Base-by-base conservation (phyloP, 768 basidiomycete genomes). In the Serpula lacrymans region DNA sequence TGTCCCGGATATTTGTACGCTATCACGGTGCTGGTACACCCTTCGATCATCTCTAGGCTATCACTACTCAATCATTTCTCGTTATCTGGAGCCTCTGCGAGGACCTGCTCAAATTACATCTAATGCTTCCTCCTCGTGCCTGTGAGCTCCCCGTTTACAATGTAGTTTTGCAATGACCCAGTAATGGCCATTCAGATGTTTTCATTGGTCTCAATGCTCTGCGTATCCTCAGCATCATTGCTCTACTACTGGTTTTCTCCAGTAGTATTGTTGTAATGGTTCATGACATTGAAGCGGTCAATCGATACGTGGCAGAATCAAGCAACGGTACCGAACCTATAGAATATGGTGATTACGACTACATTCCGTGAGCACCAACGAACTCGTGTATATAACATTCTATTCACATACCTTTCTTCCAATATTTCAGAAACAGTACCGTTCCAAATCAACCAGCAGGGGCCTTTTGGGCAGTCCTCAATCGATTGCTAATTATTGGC, bases 361-460 rank as follows among this genome's bases (percentile, higher is more conserved):
- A 93, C 60, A 82, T 91, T 53, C 80, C 83, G 80, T 89, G 58
- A 45, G 79, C n/a, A n/a, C n/a, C n/a, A n/a, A n/a, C n/a, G 56
- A n/a, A n/a, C n/a, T n/a, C n/a, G n/a, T n/a, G n/a, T n/a, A n/a
- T n/a, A n/a, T n/a, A n/a, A n/a, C n/a, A n/a, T n/a, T n/a, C n/a
- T n/a, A n/a, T n/a, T n/a, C n/a, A n/a, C n/a, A n/a, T n/a, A n/a
- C n/a, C n/a, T 61, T 47, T 47, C 3, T 47, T 39, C 25, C 34
- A 43, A 45, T 8, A 36, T 34, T 29, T 16, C 23, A 78, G 72
- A 53, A 77, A 83, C 39, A 87, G 83, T 62, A 89, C 90, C 0
- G 88, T 96, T n/a, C 92, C 92, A 3, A 90, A 92, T 63, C 92
- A 95, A 60, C 71, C 90, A 33, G 93, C 89, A 6, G 93, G 93